phyloP scores from a whole-genome alignment of 2,329 filamentous ascomycete genomes.

The Aspergillus hortae region DNA sequence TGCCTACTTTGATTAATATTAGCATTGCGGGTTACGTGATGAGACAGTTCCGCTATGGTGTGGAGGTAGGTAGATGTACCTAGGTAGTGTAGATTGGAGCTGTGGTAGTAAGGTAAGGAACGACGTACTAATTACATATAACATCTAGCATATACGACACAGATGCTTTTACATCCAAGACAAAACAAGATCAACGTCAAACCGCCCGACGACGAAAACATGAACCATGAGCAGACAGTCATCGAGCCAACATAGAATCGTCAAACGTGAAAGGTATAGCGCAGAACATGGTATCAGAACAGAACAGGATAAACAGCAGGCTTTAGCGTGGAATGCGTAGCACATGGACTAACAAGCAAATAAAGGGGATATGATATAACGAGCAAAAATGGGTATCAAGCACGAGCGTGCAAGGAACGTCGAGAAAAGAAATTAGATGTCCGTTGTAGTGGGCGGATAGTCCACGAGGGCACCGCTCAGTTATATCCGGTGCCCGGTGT shows the following conservation, averaged over 20 bases:
- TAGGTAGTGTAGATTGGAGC: no score
- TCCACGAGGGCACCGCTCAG: not conserved
- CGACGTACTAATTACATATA: no score
- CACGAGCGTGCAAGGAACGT: constrained; percentile 9
- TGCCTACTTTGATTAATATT: no score
- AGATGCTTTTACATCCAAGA: not conserved
- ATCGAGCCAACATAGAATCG: constrained; percentile 8
- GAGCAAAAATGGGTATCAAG: constrained; percentile 5
- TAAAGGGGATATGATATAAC: constrained; percentile 1
- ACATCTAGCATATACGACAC: not conserved
- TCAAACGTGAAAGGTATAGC: constrained; percentile 13
- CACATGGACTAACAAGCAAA: constrained; percentile 4
- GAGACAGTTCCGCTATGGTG: no score
- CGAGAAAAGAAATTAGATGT: not conserved
- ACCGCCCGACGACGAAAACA: not conserved
- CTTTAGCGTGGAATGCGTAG: not conserved
- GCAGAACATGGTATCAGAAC: constrained; percentile 16
- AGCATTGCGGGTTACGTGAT: no score
- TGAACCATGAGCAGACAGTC: constrained; percentile 5
- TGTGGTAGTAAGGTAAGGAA: no score
- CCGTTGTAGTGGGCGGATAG: no score
- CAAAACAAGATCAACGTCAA: constrained; percentile 1
- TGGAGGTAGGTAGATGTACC: no score
- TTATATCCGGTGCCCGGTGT: constrained; percentile 26
- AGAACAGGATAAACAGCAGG: constrained; percentile 1